Evolutionary conservation across 352 stramenopile genomes (phyloP).

Genomic region (Globisporangium canariense): DNA sequence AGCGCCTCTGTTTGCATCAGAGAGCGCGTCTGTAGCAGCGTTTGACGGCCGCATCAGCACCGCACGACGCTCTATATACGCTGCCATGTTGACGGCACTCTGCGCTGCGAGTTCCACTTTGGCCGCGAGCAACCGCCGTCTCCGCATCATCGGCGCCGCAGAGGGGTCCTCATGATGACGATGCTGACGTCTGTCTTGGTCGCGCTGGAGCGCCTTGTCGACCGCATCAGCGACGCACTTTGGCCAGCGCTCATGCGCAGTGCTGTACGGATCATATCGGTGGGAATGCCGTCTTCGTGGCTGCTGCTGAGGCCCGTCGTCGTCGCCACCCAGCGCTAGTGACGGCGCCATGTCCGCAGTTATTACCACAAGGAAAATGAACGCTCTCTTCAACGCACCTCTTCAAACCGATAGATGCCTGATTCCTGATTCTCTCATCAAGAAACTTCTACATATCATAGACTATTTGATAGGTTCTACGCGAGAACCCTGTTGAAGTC

Average conservation of each 20-base stretch:
- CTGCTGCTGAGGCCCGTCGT: not conserved
- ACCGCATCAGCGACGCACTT: slow-evolving; percentile 4
- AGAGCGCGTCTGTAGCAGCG: not conserved
- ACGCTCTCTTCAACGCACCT: slow-evolving; percentile 8
- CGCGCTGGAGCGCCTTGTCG: slow-evolving; percentile 12
- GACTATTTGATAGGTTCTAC: not conserved
- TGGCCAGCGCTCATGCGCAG: not conserved
- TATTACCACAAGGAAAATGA: too few species aligned
- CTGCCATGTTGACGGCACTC: slow-evolving; percentile 15
- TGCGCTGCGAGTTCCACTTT: slow-evolving; percentile 15
- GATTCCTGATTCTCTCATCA: not conserved
- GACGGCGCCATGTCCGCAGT: not conserved
- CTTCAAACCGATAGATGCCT: slow-evolving; percentile 1
- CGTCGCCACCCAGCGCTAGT: not conserved
- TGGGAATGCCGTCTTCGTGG: not conserved
- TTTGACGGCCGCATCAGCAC: not conserved
- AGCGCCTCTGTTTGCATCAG: not conserved
- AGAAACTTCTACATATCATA: not conserved
- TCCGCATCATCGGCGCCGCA: not conserved
- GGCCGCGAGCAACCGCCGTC: not conserved
- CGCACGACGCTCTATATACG: slow-evolving; percentile 10
- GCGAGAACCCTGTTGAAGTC: slow-evolving; percentile 12
- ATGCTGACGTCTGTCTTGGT: not conserved
- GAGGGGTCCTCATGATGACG: not conserved
- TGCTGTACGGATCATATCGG: slow-evolving; percentile 4